Base-by-base conservation (phyloP, 2,329 filamentous ascomycete genomes). In the Cordyceps fumosorosea region DNA sequence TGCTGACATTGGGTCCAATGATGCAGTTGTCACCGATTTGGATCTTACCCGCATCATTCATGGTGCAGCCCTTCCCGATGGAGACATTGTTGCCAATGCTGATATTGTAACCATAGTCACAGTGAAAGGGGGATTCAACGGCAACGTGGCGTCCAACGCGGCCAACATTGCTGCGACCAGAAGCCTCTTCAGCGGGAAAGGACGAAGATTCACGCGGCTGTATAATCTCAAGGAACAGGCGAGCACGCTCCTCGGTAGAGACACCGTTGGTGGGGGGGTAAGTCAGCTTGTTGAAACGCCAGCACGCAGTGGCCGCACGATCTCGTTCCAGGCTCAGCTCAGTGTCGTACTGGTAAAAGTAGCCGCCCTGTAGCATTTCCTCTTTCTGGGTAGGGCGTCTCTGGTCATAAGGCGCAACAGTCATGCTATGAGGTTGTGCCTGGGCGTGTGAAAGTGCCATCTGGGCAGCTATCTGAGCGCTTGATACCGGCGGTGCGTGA, bases 71-170 rank as follows among this genome's bases (percentile, higher is more conserved):
- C 61, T 90, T 84, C 20, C 89, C 90, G 67, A 99, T 89, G 61
- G 88, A 84, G 3, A 96, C 91, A 66, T 95, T 88, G 67, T 93
- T 88, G 14, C 90, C 93, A 67, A 99, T 89, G 54, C 84, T 84
- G 68, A 98, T 89, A 73, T 99, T 98, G 77, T 96, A 98, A 0
- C 95, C 95, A 70, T 97, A 97, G 70, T 97, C 92, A 72, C 93
- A 97, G 53, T 83, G 87, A 73, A 99, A 98, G 0, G 93, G 93
- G 3, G 90, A 86, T 69, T 96, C 91, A 29, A 99, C 89, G 48
- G 88, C 81, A 5, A 90, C 88, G 61, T 88, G 85, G 18, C 87
- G 83, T n/a, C 91, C 91, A 5, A 95, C 83, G 26, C 80, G 83
- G 62, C 84, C 90, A 61, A 78, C 71, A 67, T 83, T 80, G 47